Percentiles rank a stretch among this genome's conserved stretches.
These are phyloP conservation scores for Phytopythium aichiense DNA, from an alignment of 352 stramenopile genomes.

Conservation along the genomic window DNA sequence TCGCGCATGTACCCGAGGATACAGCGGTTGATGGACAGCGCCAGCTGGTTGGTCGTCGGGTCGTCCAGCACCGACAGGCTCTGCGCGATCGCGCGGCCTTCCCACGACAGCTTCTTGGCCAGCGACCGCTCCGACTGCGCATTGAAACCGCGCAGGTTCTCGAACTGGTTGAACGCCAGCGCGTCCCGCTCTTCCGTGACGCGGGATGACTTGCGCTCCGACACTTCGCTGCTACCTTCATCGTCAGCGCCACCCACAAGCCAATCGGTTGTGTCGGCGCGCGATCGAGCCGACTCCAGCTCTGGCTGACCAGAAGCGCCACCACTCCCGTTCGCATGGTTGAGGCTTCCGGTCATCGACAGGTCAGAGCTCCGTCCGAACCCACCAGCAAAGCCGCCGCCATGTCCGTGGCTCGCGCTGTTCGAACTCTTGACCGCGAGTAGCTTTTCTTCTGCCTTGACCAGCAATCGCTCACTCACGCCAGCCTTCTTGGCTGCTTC, in stretches of 20 bases:
- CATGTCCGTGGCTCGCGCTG: not conserved
- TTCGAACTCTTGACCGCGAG: slow-evolving; percentile 10
- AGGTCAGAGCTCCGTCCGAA: slow-evolving; percentile 2
- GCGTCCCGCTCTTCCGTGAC: slow-evolving; percentile 38
- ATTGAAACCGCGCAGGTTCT: slow-evolving; percentile 58
- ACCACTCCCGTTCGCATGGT: not conserved
- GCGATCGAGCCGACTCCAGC: slow-evolving; percentile 16
- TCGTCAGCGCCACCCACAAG: slow-evolving; percentile 21
- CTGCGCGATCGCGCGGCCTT: slow-evolving; percentile 55
- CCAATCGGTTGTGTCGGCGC: slow-evolving; percentile 47
- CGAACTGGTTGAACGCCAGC: slow-evolving; percentile 60
- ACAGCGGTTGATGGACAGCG: slow-evolving; percentile 89
- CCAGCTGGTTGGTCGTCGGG: slow-evolving; percentile 36
- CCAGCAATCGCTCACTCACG: slow-evolving; percentile 51
- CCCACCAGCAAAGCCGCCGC: not conserved
- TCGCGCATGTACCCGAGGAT: slow-evolving; percentile 95
- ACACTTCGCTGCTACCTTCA: slow-evolving; percentile 25
- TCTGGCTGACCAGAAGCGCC: not conserved
- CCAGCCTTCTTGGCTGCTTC: slow-evolving; percentile 51
- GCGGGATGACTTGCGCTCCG: slow-evolving; percentile 27
- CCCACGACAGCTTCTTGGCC: slow-evolving; percentile 58
- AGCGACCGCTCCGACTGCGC: slow-evolving; percentile 34
- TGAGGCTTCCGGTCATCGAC: slow-evolving; percentile 6
- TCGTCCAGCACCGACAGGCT: slow-evolving; percentile 62
- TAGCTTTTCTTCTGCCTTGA: slow-evolving; percentile 63